These are phyloP conservation scores for Arabidopsis suecica DNA, from an alignment of 345 rosid species.

Conservation along the genomic window DNA sequence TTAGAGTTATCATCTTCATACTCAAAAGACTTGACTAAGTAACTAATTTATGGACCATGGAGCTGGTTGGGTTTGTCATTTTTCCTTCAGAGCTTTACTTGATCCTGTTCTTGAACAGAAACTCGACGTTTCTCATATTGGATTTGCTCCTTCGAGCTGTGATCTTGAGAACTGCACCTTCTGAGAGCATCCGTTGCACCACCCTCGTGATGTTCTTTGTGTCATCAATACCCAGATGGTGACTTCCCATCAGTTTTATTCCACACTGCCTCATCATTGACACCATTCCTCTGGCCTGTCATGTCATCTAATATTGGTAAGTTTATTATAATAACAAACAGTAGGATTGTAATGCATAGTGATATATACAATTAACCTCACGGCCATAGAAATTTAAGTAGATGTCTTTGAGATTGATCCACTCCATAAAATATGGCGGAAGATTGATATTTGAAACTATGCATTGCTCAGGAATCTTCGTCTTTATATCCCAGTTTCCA, in stretches of 20 bases:
- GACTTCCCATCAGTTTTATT: conserved; percentile 73
- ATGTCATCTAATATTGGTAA: conserved; percentile 14
- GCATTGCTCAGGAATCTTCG: conserved; percentile 87
- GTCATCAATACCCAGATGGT: conserved; percentile 93
- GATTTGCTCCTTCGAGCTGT: conserved; percentile 75
- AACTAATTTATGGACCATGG: background rate
- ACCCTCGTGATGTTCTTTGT: conserved; percentile 87
- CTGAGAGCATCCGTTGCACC: conserved; percentile 74
- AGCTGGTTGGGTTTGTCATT: conserved; percentile 15
- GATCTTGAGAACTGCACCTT: conserved; percentile 70
- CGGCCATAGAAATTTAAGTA: conserved; percentile 75
- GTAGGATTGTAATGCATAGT: background rate
- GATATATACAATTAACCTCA: conserved; percentile 51
- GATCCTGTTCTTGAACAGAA: conserved; percentile 67
- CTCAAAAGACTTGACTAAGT: conserved; percentile 5
- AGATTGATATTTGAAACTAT: conserved; percentile 65
- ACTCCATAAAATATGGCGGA: conserved; percentile 84
- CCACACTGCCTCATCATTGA: conserved; percentile 83
- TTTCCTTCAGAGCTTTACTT: conserved; percentile 21
- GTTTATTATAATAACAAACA: conserved; percentile 8
- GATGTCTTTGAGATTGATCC: conserved; percentile 89
- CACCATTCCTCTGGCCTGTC: conserved; percentile 92
- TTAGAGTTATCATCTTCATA: background rate
- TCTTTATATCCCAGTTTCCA: conserved; percentile 98
- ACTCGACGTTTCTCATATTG: conserved; percentile 54